Evolutionary conservation across 805 yeast genomes (phyloP).

Genomic region (Hanseniaspora jakobsenii): DNA sequence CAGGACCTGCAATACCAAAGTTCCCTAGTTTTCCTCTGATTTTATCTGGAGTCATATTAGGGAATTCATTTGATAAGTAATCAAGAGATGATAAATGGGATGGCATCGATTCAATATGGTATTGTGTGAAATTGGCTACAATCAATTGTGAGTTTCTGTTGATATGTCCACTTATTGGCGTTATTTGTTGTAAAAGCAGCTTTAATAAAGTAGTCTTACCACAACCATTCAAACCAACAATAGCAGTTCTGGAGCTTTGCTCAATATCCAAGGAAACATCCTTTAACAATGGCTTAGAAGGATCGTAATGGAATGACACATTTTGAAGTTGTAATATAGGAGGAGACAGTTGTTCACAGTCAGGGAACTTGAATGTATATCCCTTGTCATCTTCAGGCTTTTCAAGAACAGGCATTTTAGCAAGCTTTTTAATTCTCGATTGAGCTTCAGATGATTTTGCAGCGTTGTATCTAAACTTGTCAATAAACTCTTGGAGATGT

Average conservation of each 20-base stretch:
- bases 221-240: constrained; percentile 98
- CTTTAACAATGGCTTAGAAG: constrained; percentile 49
- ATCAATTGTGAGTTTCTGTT: constrained; percentile 74
- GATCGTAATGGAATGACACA: constrained; percentile 74
- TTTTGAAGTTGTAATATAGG: constrained; percentile 82
- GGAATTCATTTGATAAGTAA: constrained; percentile 83
- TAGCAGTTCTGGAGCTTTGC: constrained; percentile 87
- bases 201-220: constrained; percentile 95
- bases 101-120: constrained; percentile 97
- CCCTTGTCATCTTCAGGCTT: constrained; percentile 87
- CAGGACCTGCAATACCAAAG: constrained; percentile 90
- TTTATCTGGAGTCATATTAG: constrained; percentile 92
- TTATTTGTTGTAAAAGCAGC: constrained; percentile 63
- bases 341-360: constrained; percentile 83
- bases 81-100: constrained; percentile 71
- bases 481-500: constrained; percentile 89
- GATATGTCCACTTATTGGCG: constrained; percentile 67
- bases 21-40: constrained; percentile 93
- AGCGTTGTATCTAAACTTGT: constrained; percentile 93
- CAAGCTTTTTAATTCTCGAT: constrained; percentile 91
- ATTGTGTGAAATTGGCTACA: constrained; percentile 96
- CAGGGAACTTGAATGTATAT: constrained; percentile 83
- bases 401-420: constrained; percentile 82
- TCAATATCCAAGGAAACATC: constrained; percentile 83
- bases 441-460: constrained; percentile 97